These are phyloP conservation scores for Chondrus crispus DNA, from an alignment of 23 red algal genomes.

Conservation along the genomic window DNA sequence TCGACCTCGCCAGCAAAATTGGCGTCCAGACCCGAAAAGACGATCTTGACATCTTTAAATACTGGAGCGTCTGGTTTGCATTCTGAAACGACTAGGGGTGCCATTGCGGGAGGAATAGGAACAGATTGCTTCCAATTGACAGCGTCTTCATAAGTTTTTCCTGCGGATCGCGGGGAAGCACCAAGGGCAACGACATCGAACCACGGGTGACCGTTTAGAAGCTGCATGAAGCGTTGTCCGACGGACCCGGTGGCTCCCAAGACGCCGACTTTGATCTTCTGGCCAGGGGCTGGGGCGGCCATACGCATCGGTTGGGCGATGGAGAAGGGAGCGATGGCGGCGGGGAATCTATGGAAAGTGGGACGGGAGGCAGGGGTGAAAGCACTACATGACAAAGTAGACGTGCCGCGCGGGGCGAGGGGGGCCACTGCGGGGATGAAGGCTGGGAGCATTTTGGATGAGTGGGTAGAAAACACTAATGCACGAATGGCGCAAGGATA, in stretches of 20 bases:
- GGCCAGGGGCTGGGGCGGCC: not conserved
- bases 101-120: conserved; percentile 75
- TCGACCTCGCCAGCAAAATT: conserved; percentile 83
- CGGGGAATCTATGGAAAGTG: not conserved
- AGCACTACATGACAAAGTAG: not conserved
- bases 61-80: conserved; percentile 40
- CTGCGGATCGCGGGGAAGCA: conserved; percentile 86
- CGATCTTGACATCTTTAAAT: conserved; percentile 71
- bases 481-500: too few relatives aligned
- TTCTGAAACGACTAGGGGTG: conserved; percentile 68
- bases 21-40: conserved; percentile 89
- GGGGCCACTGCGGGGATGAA: not conserved
- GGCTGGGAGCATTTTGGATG: too few relatives aligned
- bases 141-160: conserved; percentile 76
- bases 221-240: conserved; percentile 93
- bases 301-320: not conserved
- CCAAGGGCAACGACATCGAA: conserved; percentile 95
- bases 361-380: not conserved
- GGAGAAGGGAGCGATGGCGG: not conserved
- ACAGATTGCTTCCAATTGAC: conserved; percentile 93
- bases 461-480: too few relatives aligned
- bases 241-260: conserved; percentile 90
- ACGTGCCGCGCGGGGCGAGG: not conserved
- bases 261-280: conserved; percentile 80
- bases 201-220: conserved; percentile 96